Conservation (phyloP, 2,329 filamentous ascomycete species). For the Setomelanomma holmii region DNA sequence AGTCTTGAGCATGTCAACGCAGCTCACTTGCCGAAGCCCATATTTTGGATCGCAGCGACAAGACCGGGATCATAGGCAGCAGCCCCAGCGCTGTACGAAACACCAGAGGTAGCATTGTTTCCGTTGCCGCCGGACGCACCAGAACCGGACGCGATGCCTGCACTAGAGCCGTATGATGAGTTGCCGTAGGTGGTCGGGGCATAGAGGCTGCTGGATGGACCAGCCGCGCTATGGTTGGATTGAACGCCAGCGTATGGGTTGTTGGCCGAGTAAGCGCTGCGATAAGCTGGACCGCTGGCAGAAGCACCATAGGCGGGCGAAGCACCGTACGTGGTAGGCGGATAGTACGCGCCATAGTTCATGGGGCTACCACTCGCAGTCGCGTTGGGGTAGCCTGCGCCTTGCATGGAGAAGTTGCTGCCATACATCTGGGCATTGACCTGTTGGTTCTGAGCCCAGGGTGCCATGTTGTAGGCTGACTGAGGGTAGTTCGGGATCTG, state of each 20-base stretch:
- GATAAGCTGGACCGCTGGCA: conserved; percentile 27
- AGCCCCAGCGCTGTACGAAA: conserved; percentile 21
- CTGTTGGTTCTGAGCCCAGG: conserved; percentile 34
- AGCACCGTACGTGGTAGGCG: conserved; percentile 32
- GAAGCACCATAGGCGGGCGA: conserved; percentile 29
- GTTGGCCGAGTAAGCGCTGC: conserved; percentile 27
- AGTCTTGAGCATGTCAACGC: too few relatives aligned
- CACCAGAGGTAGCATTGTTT: conserved; percentile 12
- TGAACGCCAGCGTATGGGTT: conserved; percentile 16
- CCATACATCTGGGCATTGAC: conserved; percentile 29
- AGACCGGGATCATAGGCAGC: conserved; percentile 20
- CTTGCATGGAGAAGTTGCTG: conserved; percentile 15
- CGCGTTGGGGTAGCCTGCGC: conserved; percentile 26
- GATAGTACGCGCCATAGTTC: conserved; percentile 42
- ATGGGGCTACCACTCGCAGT: conserved; percentile 38
- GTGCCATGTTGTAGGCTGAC: conserved; percentile 32
- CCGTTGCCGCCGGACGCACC: conserved; percentile 10
- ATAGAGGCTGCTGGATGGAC: conserved; percentile 24
- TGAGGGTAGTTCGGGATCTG: conserved; percentile 38
- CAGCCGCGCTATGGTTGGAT: conserved; percentile 22
- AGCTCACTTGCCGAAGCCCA: conserved; percentile 32
- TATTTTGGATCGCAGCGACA: conserved; percentile 32
- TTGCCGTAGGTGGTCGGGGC: conserved; percentile 12
- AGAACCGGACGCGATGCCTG: background rate
- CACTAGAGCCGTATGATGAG: conserved; percentile 11